Evolutionary conservation across 2,329 filamentous ascomycete species (phyloP).

Genomic region (Amesomyces nigricolor): DNA sequence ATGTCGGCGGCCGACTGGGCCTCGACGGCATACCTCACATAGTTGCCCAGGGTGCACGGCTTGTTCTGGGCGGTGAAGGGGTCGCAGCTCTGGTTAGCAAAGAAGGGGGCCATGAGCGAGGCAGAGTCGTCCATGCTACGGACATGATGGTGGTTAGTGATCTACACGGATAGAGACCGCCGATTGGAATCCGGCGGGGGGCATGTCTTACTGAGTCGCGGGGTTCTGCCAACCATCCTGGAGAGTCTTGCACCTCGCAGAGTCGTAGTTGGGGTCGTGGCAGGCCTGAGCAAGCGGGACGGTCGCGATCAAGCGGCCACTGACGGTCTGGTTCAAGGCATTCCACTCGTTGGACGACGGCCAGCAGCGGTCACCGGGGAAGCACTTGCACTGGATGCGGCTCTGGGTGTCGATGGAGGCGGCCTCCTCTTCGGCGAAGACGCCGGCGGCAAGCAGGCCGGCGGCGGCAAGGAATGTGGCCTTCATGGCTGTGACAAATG

Average conservation of each 20-base stretch:
- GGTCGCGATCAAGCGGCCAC: conserved; percentile 40
- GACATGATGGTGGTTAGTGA: conserved; percentile 8
- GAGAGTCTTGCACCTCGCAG: conserved; percentile 38
- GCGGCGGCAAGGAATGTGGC: conserved; percentile 11
- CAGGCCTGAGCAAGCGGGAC: not conserved
- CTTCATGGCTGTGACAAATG: conserved; percentile 19
- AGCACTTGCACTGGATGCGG: conserved; percentile 36
- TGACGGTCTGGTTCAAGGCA: conserved; percentile 43
- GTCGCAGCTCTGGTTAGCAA: conserved; percentile 38
- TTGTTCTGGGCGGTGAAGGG: conserved; percentile 31
- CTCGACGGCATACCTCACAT: conserved; percentile 38
- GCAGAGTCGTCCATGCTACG: conserved; percentile 28
- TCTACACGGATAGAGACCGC: not conserved
- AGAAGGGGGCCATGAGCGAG: conserved; percentile 35
- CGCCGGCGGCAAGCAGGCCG: conserved; percentile 16
- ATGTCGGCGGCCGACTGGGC: conserved; percentile 31
- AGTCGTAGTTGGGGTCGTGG: conserved; percentile 36
- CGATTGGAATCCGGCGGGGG: not conserved
- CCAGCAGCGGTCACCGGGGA: conserved; percentile 47
- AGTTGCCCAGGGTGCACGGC: conserved; percentile 42
- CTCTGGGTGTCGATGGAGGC: not conserved
- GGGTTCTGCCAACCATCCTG: conserved; percentile 40
- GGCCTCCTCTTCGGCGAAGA: not conserved
- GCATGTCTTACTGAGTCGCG: conserved; percentile 39
- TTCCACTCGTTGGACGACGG: conserved; percentile 39